phyloP scores from a whole-genome alignment of 352 stramenopile species.

The Phytophthora hibernalis region DNA sequence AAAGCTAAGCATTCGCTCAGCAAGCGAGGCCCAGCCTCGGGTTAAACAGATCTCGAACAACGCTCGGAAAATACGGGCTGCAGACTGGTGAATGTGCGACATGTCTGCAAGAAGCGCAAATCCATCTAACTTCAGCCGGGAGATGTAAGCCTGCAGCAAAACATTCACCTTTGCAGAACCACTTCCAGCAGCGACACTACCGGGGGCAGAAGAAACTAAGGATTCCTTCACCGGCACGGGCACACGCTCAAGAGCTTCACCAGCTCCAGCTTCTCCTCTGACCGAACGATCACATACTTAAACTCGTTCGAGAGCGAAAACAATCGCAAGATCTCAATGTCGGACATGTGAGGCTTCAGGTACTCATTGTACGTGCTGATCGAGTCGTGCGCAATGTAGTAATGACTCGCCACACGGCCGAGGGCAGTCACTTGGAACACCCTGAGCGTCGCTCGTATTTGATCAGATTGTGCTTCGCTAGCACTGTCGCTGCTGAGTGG shows the following conservation, averaged over 20 bases:
- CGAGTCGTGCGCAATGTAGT: constrained; percentile 98
- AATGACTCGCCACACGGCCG: constrained; percentile 98
- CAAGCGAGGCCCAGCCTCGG: constrained; percentile 94
- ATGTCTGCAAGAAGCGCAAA: constrained; percentile 99
- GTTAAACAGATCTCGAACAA: constrained; percentile 99
- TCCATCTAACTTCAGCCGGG: constrained; percentile 96
- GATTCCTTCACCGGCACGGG: constrained; percentile 99
- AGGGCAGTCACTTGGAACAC: constrained; percentile 97
- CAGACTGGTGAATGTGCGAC: constrained; percentile 99
- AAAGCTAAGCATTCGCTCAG: constrained; percentile 96
- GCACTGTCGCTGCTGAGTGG: constrained; percentile 95
- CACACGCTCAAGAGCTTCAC: constrained; percentile 97
- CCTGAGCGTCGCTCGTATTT: constrained; percentile 98
- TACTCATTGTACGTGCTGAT: constrained; percentile 99
- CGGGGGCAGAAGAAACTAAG: constrained; percentile 56
- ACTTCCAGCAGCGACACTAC: constrained; percentile 50
- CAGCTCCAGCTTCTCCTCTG: constrained; percentile 99
- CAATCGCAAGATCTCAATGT: constrained; percentile 99
- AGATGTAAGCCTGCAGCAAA: constrained; percentile 99
- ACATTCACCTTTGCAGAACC: constrained; percentile 98
- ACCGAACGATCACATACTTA: constrained; percentile 97
- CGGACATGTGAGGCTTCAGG: constrained; percentile 99
- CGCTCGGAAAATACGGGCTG: constrained; percentile 97
- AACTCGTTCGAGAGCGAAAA: constrained; percentile 99
- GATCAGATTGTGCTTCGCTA: constrained; percentile 98